Evolutionary conservation across 1,284 basidiomycete species (phyloP), one percentile per base, ranked within the genome.

Genomic region (Microbotryum lychnidis-dioicae): DNA sequence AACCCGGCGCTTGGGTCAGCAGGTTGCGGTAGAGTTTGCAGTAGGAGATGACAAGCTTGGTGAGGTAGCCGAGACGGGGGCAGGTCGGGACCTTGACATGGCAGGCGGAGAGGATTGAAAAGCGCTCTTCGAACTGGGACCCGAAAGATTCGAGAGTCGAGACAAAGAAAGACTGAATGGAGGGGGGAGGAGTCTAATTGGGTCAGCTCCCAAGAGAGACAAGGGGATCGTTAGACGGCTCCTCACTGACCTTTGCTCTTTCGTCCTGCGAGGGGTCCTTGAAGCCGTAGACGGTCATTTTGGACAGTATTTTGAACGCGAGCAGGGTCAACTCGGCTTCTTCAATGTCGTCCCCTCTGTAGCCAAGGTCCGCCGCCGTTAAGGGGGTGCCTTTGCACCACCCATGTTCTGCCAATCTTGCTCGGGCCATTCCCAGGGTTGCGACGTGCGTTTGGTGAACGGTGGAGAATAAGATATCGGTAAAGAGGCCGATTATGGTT

Each of bases 281-380:
- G 55, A 54, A 67, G 9, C 70, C 70, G 54, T 70, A 71, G 16
- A 70, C 53, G 10, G 61, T 42, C 44, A 71, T 57, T 27, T 65
- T 67, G 21, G 59, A 51, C 47, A 71, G 33, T 18, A 57, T 56
- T 48, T 70, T 69, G 60, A 69, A 63, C 33, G 63, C 62, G 14
- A 69, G 50, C 42, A 68, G n/a, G 4, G 63, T 58, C 6, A 68
- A 55, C 45, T 67, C 68, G 23, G 56, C 47, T 37, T 59, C 52
- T 14, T 65, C 62, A 0, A 46, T 52, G 23, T 57, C 56, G 7
- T 29, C 49, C 29, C 37, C 37, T 18, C 37, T 42, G 37, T 42
- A 42, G 14, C 37, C 37, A 6, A 6, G 37, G 37, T 42, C 14
- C 37, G 37, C 37, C 4, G 16, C 9, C 14, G 37, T 42, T 3